Evolutionary conservation across 2,329 filamentous ascomycete species (phyloP).

Genomic region (Pseudocercospora fijiensis): DNA sequence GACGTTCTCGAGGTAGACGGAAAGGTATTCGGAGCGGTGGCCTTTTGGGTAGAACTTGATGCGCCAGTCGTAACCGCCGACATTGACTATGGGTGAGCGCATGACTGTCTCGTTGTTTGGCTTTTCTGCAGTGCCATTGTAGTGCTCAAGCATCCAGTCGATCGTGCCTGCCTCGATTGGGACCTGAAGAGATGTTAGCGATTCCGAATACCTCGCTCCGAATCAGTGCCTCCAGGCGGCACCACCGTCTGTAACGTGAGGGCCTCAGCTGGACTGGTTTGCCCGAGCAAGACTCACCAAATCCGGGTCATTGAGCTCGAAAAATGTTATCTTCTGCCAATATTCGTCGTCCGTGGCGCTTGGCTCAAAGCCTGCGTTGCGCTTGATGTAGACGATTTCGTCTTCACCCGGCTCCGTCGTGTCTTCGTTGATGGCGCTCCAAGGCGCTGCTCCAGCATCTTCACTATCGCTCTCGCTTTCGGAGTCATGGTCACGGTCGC

Average conservation of each 20-base stretch:
- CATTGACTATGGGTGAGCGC: slow-evolving; percentile 55
- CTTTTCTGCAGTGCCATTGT: slow-evolving; percentile 60
- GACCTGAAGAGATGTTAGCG: slow-evolving; percentile 10
- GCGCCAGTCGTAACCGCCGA: slow-evolving; percentile 63
- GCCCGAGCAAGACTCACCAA: slow-evolving; percentile 35
- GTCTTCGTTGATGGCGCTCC: slow-evolving; percentile 55
- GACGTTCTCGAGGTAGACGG: slow-evolving; percentile 63
- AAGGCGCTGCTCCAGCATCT: slow-evolving; percentile 35
- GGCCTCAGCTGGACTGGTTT: neutral
- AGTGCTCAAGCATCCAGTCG: slow-evolving; percentile 58
- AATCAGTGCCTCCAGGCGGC: neutral
- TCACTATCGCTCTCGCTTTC: slow-evolving; percentile 29
- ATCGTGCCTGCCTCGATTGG: slow-evolving; percentile 56
- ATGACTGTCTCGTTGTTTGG: slow-evolving; percentile 60
- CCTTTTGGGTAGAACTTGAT: slow-evolving; percentile 65
- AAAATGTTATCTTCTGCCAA: slow-evolving; percentile 59
- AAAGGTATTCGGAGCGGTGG: slow-evolving; percentile 58
- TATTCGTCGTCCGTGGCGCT: slow-evolving; percentile 59
- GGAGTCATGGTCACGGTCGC: slow-evolving; percentile 15
- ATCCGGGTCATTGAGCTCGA: slow-evolving; percentile 58
- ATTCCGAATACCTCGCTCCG: neutral
- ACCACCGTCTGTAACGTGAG: neutral
- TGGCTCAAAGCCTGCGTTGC: slow-evolving; percentile 47
- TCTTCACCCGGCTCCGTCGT: slow-evolving; percentile 55
- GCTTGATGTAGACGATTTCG: slow-evolving; percentile 57